Evolutionary conservation across 1,139 yeast species (phyloP).

Genomic region (Nakaseomyces bracarensis): DNA sequence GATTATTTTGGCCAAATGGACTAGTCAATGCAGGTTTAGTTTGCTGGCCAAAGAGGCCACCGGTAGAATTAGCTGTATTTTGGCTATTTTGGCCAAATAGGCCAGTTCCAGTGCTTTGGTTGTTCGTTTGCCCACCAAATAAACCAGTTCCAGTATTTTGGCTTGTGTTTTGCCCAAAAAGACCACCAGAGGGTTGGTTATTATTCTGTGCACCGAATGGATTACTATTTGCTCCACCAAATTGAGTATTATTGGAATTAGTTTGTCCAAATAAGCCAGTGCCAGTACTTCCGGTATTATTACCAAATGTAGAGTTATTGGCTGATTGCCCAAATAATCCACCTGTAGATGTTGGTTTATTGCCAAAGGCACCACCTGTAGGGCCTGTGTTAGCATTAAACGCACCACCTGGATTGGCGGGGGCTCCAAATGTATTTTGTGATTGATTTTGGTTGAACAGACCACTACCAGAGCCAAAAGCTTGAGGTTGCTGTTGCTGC

Average conservation of each 20-base stretch:
- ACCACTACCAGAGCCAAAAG: background rate
- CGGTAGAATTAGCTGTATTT: conserved; percentile 24
- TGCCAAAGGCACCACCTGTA: conserved; percentile 10
- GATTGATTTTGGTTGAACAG: conserved; percentile 6
- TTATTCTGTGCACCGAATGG: conserved; percentile 4
- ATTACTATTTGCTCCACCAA: background rate
- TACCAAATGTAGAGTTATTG: conserved; percentile 4
- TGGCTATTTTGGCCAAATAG: conserved; percentile 10
- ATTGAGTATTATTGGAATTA: conserved; percentile 13
- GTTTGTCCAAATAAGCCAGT: conserved; percentile 19
- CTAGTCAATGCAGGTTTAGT: conserved; percentile 15
- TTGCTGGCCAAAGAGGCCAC: conserved; percentile 29
- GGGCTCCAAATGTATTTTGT: conserved; percentile 23
- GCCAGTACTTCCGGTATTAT: conserved; percentile 17
- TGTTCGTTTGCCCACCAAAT: conserved; percentile 29
- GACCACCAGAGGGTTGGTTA: conserved; percentile 21
- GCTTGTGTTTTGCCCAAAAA: conserved; percentile 31
- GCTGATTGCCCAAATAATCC: conserved; percentile 9
- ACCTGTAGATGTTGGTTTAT: conserved; percentile 7
- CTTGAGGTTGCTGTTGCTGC: conserved; percentile 5
- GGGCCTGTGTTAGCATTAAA: conserved; percentile 22
- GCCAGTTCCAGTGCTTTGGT: conserved; percentile 4
- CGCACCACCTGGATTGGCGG: conserved; percentile 12
- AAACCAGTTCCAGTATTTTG: conserved; percentile 10
- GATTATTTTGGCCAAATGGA: conserved; percentile 21